Conservation (phyloP, 1,139 yeast species). For the Suhomyces taliae region DNA sequence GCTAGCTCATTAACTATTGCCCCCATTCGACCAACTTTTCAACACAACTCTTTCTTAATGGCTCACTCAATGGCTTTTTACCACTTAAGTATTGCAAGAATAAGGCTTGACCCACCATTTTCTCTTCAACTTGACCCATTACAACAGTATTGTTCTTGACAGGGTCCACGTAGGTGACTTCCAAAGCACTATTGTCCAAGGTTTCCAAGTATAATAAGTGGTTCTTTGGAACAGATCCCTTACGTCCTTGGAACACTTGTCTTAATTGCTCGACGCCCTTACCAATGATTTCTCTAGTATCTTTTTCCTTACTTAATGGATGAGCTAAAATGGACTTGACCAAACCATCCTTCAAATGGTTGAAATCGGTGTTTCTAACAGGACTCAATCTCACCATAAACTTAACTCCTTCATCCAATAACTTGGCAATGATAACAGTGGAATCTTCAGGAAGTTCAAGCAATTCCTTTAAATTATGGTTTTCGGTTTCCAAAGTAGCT, state of each 20-base stretch:
- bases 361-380: slow-evolving; percentile 83
- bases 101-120: slow-evolving; percentile 53
- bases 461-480: slow-evolving; percentile 16
- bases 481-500: slow-evolving; percentile 12
- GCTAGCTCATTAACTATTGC: too few species aligned
- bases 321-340: slow-evolving; percentile 70
- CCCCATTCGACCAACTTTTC: slow-evolving; percentile 22
- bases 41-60: slow-evolving; percentile 37
- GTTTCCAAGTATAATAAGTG: slow-evolving; percentile 55
- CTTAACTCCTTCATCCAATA: slow-evolving; percentile 61
- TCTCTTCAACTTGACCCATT: slow-evolving; percentile 50
- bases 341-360: slow-evolving; percentile 86
- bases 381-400: slow-evolving; percentile 79
- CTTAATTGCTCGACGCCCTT: slow-evolving; percentile 59
- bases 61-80: slow-evolving; percentile 51
- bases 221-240: slow-evolving; percentile 67
- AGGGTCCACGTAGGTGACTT: slow-evolving; percentile 42
- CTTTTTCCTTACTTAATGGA: slow-evolving; percentile 37
- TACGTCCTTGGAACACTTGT: slow-evolving; percentile 45
- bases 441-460: slow-evolving; percentile 37
- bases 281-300: slow-evolving; percentile 36
- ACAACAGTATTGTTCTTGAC: slow-evolving; percentile 28
- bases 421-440: slow-evolving; percentile 49
- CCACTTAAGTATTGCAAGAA: slow-evolving; percentile 64
- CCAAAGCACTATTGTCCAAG: slow-evolving; percentile 44